These are phyloP conservation scores for Xylariales sp. DNA, from an alignment of 2,329 filamentous ascomycete species.

Conservation along the genomic window DNA sequence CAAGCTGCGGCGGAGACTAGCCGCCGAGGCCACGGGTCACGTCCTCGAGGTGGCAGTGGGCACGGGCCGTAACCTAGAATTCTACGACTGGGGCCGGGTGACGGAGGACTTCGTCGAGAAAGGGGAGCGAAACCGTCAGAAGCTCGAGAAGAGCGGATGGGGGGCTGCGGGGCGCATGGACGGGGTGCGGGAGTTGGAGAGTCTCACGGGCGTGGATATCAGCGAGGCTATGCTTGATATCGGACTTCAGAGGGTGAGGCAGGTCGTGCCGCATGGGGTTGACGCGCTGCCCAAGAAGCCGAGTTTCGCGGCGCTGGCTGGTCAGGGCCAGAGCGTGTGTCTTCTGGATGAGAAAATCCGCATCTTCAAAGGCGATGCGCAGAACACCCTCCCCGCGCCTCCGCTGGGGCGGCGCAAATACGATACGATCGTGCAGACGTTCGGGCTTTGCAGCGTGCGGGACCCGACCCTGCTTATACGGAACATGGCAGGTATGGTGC, in stretches of 20 bases:
- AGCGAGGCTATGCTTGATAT: conserved; percentile 56
- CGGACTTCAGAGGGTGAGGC: conserved; percentile 46
- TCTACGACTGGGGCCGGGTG: conserved; percentile 49
- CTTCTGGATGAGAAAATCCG: conserved; percentile 39
- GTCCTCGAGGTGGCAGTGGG: conserved; percentile 61
- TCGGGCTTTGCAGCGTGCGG: conserved; percentile 59
- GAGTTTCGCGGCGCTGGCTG: conserved; percentile 21
- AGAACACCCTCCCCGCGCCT: conserved; percentile 36
- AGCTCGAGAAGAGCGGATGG: conserved; percentile 12
- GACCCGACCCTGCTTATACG: conserved; percentile 50
- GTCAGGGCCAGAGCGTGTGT: conserved; percentile 17
- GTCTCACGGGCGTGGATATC: conserved; percentile 60
- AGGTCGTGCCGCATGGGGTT: conserved; percentile 34
- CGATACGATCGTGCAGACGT: conserved; percentile 61
- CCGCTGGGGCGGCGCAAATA: conserved; percentile 41
- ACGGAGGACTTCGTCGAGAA: conserved; percentile 14
- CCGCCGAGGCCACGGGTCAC: conserved; percentile 44
- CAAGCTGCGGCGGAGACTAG: conserved; percentile 44
- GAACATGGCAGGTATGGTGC: conserved; percentile 47
- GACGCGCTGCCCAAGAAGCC: conserved; percentile 33
- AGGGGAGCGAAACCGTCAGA: conserved; percentile 15
- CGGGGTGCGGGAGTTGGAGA: conserved; percentile 34
- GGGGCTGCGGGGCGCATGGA: conserved; percentile 3
- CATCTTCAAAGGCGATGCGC: conserved; percentile 45
- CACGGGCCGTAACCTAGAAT: conserved; percentile 56